These are phyloP conservation scores for Scenedesmus sp. DNA, from an alignment of 163 green algal species.

Conservation along the genomic window DNA sequence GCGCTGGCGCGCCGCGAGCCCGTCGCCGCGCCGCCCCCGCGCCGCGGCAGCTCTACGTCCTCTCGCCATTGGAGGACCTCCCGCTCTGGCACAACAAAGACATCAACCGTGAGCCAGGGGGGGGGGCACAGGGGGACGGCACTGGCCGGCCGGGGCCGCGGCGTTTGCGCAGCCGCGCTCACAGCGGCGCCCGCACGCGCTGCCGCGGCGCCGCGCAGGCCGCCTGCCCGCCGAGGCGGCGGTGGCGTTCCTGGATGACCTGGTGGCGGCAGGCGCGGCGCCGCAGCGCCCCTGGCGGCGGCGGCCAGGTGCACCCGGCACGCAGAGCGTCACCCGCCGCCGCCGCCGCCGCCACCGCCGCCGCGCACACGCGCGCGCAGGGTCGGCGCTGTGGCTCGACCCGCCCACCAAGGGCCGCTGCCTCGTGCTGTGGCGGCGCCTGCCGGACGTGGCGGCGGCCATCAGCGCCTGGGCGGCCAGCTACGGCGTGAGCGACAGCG, in stretches of 20 bases:
- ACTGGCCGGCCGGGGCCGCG: too few relatives aligned
- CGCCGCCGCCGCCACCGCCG: too few relatives aligned
- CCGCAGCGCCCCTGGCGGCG: too few relatives aligned
- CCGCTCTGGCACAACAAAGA: slow-evolving; percentile 72
- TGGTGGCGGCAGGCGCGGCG: slow-evolving; percentile 66
- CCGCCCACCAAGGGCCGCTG: slow-evolving; percentile 23
- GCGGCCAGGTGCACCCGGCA: too few relatives aligned
- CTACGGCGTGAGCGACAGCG: slow-evolving; percentile 67
- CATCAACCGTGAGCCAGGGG: slow-evolving; percentile 73
- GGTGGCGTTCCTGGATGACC: slow-evolving; percentile 59
- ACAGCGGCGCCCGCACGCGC: not conserved
- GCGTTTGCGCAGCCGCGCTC: not conserved
- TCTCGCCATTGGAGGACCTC: slow-evolving; percentile 60
- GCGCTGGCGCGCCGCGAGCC: too few relatives aligned
- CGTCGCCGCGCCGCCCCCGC: too few relatives aligned
- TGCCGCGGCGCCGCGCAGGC: slow-evolving; percentile 44
- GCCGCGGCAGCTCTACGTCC: slow-evolving; percentile 37
- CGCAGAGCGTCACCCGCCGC: too few relatives aligned
- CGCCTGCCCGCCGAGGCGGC: slow-evolving; percentile 52
- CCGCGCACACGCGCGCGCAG: too few relatives aligned
- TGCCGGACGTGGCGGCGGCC: slow-evolving; percentile 32
- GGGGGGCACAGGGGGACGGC: too few relatives aligned
- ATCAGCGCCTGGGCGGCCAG: slow-evolving; percentile 12
- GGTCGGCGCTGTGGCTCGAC: slow-evolving; percentile 58
- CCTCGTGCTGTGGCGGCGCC: slow-evolving; percentile 35